phyloP scores from a whole-genome alignment of 345 rosid genomes.

The Citrus sinensis region DNA sequence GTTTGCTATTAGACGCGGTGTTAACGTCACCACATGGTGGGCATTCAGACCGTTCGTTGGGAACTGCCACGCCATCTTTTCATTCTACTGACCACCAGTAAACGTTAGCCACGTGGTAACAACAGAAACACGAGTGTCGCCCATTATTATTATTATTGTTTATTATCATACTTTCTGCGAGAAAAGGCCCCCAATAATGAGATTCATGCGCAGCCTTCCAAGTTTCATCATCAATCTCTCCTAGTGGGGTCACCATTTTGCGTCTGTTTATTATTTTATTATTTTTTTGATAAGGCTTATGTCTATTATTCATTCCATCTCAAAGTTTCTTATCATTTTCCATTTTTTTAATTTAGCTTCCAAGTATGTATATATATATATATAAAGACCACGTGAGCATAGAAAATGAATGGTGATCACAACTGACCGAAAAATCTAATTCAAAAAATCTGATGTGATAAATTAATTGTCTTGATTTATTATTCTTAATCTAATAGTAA shows the following conservation, averaged over 20 bases:
- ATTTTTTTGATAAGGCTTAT: not conserved
- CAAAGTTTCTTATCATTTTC: not conserved
- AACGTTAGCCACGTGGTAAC: not conserved
- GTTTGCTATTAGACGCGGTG: not conserved
- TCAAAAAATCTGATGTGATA: too few relatives aligned
- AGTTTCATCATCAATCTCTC: not conserved
- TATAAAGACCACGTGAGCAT: too few relatives aligned
- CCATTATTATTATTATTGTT: not conserved
- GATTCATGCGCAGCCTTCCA: not conserved
- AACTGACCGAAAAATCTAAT: not conserved
- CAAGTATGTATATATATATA: too few relatives aligned
- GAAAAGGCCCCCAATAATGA: not conserved
- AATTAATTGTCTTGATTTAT: not conserved
- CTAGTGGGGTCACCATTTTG: not conserved
- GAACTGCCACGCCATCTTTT: not conserved
- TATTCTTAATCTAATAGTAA: not conserved
- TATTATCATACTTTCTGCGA: not conserved
- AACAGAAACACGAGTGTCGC: not conserved
- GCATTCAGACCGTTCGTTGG: not conserved
- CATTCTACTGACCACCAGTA: not conserved
- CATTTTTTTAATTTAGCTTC: not conserved
- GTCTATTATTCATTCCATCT: too few relatives aligned
- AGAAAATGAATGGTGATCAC: not conserved
- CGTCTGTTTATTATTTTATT: not conserved
- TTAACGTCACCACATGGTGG: not conserved